These are phyloP conservation scores for Mycena floridula DNA, from an alignment of 768 basidiomycete genomes.

Conservation along the genomic window DNA sequence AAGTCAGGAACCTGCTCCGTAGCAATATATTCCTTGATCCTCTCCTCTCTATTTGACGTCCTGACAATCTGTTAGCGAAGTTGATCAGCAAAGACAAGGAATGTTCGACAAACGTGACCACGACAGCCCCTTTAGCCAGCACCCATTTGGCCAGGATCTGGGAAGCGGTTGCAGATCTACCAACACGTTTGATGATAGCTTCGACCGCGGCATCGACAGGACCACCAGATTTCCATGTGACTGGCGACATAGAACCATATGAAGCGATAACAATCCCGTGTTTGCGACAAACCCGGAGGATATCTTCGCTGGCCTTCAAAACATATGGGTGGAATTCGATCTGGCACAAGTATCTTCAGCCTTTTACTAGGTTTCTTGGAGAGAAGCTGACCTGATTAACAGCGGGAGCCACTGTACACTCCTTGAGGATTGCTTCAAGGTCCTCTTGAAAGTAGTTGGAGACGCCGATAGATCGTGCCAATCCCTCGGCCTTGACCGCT, in stretches of 20 bases:
- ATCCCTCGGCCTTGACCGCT: slow-evolving; percentile 32
- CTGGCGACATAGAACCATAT: slow-evolving; percentile 52
- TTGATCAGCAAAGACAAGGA: neutral
- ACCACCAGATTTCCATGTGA: slow-evolving; percentile 39
- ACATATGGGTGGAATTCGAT: slow-evolving; percentile 71
- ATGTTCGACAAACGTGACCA: slow-evolving; percentile 52
- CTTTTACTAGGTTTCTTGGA: neutral
- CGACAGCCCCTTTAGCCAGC: slow-evolving; percentile 50
- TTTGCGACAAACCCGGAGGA: slow-evolving; percentile 47
- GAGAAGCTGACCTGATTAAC: slow-evolving; percentile 20
- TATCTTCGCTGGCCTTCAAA: slow-evolving; percentile 49
- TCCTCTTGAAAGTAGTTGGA: slow-evolving; percentile 35
- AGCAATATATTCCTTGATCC: slow-evolving; percentile 39
- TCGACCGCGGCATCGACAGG: slow-evolving; percentile 53
- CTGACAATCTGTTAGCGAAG: slow-evolving; percentile 17
- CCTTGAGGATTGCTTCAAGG: slow-evolving; percentile 14
- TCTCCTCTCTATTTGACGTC: slow-evolving; percentile 38
- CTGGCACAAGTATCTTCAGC: slow-evolving; percentile 30
- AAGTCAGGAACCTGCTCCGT: slow-evolving; percentile 41
- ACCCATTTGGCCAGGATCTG: slow-evolving; percentile 71
- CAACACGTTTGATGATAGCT: slow-evolving; percentile 37
- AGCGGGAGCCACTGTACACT: slow-evolving; percentile 20
- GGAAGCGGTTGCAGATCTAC: slow-evolving; percentile 41
- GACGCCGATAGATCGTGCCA: slow-evolving; percentile 29
- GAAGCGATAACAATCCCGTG: slow-evolving; percentile 57